These are phyloP conservation scores for Ascochyta koolunga DNA, from an alignment of 2,329 filamentous ascomycete species.

Conservation along the genomic window DNA sequence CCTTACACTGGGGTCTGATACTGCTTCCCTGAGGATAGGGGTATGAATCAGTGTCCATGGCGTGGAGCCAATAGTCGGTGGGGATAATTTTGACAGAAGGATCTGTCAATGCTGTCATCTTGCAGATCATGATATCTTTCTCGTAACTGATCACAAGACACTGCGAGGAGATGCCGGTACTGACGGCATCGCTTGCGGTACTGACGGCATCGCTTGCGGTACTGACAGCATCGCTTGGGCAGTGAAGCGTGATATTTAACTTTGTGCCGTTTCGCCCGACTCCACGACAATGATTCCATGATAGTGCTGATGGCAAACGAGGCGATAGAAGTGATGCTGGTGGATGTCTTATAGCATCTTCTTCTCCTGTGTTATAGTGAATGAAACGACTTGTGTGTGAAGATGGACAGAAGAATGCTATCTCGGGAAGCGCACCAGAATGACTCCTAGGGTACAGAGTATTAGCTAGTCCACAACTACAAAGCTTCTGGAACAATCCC, in stretches of 20 bases:
- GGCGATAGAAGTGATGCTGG: conserved; percentile 13
- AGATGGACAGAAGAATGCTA: conserved; percentile 21
- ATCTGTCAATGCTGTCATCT: conserved; percentile 12
- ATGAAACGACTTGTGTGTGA: conserved; percentile 11
- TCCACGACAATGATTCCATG: conserved; percentile 1
- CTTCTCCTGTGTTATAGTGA: conserved; percentile 21
- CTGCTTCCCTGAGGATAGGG: conserved; percentile 19
- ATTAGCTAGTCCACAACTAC: conserved; percentile 18
- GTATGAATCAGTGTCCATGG: conserved; percentile 26
- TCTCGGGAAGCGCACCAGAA: conserved; percentile 20
- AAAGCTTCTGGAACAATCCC: conserved; percentile 20
- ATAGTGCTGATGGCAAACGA: conserved; percentile 4
- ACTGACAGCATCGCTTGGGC: conserved; percentile 7
- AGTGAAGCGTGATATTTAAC: conserved; percentile 19
- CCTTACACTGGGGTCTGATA: conserved; percentile 22
- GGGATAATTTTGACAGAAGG: conserved; percentile 20
- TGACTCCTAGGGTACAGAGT: conserved; percentile 14
- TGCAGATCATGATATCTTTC: conserved; percentile 24
- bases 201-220: conserved; percentile 7
- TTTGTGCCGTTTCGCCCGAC: conserved; percentile 13
- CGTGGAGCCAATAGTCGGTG: conserved; percentile 24
- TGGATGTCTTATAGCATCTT: conserved; percentile 13
- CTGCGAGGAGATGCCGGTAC: conserved; percentile 10
- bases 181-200: conserved; percentile 3
- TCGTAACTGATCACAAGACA: conserved; percentile 23